Conservation (phyloP, 345 rosid genomes). For the Carallia pectinifolia region DNA sequence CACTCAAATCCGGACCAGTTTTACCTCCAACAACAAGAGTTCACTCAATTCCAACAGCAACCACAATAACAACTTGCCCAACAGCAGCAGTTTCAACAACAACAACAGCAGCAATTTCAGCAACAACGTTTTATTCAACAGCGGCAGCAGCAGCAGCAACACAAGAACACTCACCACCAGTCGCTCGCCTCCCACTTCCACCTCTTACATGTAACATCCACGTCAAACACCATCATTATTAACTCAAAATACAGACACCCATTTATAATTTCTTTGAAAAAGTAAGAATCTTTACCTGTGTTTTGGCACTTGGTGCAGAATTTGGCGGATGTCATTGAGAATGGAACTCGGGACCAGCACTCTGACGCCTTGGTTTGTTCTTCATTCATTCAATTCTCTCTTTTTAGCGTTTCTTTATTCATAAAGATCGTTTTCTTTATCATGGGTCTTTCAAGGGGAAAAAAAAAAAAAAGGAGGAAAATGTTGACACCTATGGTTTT, state of each 20-base stretch:
- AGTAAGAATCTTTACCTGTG: neutral
- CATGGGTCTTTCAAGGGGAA: too few species aligned
- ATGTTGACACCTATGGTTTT: too few species aligned
- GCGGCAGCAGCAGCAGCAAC: constrained; percentile 32
- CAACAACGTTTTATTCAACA: neutral
- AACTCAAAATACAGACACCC: neutral
- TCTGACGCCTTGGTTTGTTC: constrained; percentile 67
- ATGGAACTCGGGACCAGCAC: constrained; percentile 73
- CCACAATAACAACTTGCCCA: constrained; percentile 22
- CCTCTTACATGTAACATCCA: constrained; percentile 49
- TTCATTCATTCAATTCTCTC: neutral
- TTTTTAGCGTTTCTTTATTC: neutral
- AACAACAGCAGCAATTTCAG: constrained; percentile 11
- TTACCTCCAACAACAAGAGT: constrained; percentile 10
- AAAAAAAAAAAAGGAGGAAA: too few species aligned
- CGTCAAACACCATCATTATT: neutral
- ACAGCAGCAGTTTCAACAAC: constrained; percentile 21
- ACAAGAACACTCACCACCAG: constrained; percentile 64
- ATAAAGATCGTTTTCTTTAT: neutral
- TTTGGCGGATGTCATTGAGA: constrained; percentile 61
- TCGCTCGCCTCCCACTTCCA: constrained; percentile 91
- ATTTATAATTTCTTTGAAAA: neutral
- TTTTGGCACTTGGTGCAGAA: constrained; percentile 65
- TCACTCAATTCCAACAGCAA: neutral
- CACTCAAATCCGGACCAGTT: constrained; percentile 31